phyloP scores from a whole-genome alignment of 345 rosid species.

The Boechera retrofracta region DNA sequence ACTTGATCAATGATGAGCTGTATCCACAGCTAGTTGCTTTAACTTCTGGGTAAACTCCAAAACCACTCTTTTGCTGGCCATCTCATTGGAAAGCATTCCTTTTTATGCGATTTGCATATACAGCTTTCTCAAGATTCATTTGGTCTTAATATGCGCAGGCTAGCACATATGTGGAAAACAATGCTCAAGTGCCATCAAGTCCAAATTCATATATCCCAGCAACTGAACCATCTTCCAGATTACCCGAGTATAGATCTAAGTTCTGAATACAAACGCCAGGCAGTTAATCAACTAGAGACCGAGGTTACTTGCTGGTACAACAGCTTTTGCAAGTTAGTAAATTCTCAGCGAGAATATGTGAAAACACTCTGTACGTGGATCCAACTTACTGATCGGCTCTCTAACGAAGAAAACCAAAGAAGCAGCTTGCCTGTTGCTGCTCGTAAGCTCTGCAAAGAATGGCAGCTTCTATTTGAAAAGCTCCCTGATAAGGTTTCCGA shows the following conservation, averaged over 20 bases:
- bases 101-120: slow-evolving; percentile 10
- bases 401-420: slow-evolving; percentile 54
- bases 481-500: slow-evolving; percentile 75
- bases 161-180: slow-evolving; percentile 71
- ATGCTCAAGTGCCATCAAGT: slow-evolving; percentile 82
- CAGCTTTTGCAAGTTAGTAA: slow-evolving; percentile 75
- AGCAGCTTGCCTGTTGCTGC: slow-evolving; percentile 55
- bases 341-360: slow-evolving; percentile 69
- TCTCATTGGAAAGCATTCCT: neutral
- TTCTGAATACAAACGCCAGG: slow-evolving; percentile 73
- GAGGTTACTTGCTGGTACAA: slow-evolving; percentile 76
- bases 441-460: slow-evolving; percentile 65
- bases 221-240: slow-evolving; percentile 63
- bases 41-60: slow-evolving; percentile 72
- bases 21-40: slow-evolving; percentile 81
- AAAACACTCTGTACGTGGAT: slow-evolving; percentile 73
- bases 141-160: slow-evolving; percentile 47
- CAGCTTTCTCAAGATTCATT: slow-evolving; percentile 18
- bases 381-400: slow-evolving; percentile 62
- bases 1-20: slow-evolving; percentile 73
- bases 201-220: slow-evolving; percentile 75
- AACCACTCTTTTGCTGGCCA: slow-evolving; percentile 18
- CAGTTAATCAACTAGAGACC: slow-evolving; percentile 74
- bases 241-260: slow-evolving; percentile 55
- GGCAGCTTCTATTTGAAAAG: slow-evolving; percentile 66